Percentiles rank a stretch among this genome's conserved stretches.
These are phyloP conservation scores for Pleurotus sapidus DNA, from an alignment of 768 basidiomycete species.

Conservation along the genomic window DNA sequence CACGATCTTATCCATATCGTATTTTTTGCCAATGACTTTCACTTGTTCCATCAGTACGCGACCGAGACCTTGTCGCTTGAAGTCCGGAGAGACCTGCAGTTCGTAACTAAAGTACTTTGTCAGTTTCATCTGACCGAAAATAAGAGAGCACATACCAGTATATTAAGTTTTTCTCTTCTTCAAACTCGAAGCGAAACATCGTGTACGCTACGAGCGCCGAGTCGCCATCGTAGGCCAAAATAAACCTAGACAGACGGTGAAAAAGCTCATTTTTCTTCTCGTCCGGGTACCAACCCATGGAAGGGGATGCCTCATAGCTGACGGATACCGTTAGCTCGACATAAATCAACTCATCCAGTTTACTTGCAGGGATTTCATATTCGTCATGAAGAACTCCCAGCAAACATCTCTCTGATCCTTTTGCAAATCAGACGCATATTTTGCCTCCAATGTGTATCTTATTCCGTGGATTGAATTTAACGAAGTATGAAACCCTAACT, in stretches of 20 bases:
- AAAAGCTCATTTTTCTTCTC: slow-evolving; percentile 63
- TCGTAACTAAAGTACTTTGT: slow-evolving; percentile 61
- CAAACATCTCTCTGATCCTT: slow-evolving; percentile 37
- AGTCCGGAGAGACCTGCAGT: slow-evolving; percentile 51
- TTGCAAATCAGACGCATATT: slow-evolving; percentile 26
- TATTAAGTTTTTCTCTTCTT: slow-evolving; percentile 53
- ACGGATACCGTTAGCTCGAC: background rate
- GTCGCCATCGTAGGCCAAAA: slow-evolving; percentile 33
- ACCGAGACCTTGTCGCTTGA: slow-evolving; percentile 58
- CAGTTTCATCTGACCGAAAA: background rate
- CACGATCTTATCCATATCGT: slow-evolving; percentile 66
- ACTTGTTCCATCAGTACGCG: slow-evolving; percentile 48
- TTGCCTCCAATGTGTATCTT: background rate
- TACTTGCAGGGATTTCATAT: slow-evolving; percentile 53
- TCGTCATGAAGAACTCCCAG: slow-evolving; percentile 52
- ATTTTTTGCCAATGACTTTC: slow-evolving; percentile 44
- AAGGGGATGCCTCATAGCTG: slow-evolving; percentile 50
- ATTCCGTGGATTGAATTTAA: too few species aligned
- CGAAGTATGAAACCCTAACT: background rate
- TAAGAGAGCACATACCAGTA: slow-evolving; percentile 56
- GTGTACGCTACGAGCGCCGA: slow-evolving; percentile 33
- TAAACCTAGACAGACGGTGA: slow-evolving; percentile 54
- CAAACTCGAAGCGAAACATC: slow-evolving; percentile 75
- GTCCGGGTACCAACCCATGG: slow-evolving; percentile 63
- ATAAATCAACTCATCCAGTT: background rate